Evolutionary conservation across 345 rosid species (phyloP), one percentile per base, ranked within the genome.

Genomic region (Zanthoxylum bungeanum): DNA sequence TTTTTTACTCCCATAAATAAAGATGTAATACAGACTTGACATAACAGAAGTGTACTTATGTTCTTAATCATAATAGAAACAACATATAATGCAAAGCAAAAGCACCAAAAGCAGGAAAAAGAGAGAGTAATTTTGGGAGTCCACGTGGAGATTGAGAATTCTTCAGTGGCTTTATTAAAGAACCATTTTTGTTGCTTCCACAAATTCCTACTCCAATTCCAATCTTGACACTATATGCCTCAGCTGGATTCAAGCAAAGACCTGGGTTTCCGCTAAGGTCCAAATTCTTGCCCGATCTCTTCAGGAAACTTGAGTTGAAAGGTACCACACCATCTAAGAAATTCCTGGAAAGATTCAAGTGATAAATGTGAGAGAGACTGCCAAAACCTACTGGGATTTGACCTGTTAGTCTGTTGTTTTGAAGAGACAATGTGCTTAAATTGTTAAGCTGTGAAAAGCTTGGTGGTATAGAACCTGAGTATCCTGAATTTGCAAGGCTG

Each of bases 211-310:
- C 91, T 4, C 97, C 98, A 31, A 83, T 78, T 3, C 97, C 98
- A 44, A 85, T 78, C 80, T 89, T 86, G 37, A 83, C 86, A 78
- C 83, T 73, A 11, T 66, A 70, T 42, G 85, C 89, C 66, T 87
- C 96, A 50, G 84, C 66, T 21, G 92, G 87, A 44, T 82, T 86
- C 77, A 91, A 70, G 77, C 98, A 93, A 61, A 93, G 96, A 25
- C 88, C 90, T 63, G 90, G 82, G 75, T 93, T 93, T 53, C 87
- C 93, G 65, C 87, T 84, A 17, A 93, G 87, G 61, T 93, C 98
- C 92, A 93, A 79, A 69, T 91, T 93, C 83, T 79, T 85, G 55
- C 97, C 90, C 7, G 89, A 47, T 67, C 93, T 75, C 76, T 79
- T 85, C 9, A 88, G 25, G 69, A 93, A 91, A 64, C 81, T 86